Percentiles rank a stretch among this genome's conserved stretches.
Evolutionary conservation across 768 basidiomycete genomes (phyloP).

Genomic region (Coprinopsis strossmayeri): DNA sequence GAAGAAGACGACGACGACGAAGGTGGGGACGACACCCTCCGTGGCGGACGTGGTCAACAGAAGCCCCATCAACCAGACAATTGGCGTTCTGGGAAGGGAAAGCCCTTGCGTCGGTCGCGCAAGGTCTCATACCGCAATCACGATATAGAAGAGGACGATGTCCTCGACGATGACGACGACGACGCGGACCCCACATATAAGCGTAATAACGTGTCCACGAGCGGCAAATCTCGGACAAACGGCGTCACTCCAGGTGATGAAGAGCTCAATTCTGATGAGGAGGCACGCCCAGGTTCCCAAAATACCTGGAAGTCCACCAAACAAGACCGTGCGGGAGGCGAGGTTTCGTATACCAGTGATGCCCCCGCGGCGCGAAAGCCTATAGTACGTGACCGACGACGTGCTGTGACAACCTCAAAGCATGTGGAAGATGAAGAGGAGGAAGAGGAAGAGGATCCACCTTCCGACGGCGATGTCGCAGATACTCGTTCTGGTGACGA

Average conservation of each 20-base stretch:
- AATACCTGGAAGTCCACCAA: background rate
- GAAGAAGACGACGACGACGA: constrained; percentile 39
- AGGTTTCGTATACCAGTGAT: constrained; percentile 14
- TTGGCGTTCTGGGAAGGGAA: background rate
- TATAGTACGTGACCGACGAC: constrained; percentile 3
- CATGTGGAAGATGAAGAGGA: constrained; percentile 4
- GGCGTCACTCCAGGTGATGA: constrained; percentile 18
- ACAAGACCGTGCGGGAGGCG: constrained; percentile 9
- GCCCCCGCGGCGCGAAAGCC: constrained; percentile 9
- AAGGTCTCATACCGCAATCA: background rate
- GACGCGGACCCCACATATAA: constrained; percentile 13
- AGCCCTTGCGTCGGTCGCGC: background rate
- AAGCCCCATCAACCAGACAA: constrained; percentile 3
- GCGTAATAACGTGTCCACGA: background rate
- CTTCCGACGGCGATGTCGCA: background rate
- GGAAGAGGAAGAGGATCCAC: constrained; percentile 8
- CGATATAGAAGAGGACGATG: constrained; percentile 4
- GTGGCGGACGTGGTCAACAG: constrained; percentile 6
- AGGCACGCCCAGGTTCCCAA: background rate
- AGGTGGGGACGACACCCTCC: constrained; percentile 15
- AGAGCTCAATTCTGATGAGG: background rate
- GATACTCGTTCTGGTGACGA: constrained; percentile 8
- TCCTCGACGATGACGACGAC: constrained; percentile 13
- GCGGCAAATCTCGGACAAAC: background rate
- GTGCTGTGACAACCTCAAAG: background rate